Evolutionary conservation across 1,139 yeast genomes (phyloP).

Genomic region (Saccharomycopsis phalli): DNA sequence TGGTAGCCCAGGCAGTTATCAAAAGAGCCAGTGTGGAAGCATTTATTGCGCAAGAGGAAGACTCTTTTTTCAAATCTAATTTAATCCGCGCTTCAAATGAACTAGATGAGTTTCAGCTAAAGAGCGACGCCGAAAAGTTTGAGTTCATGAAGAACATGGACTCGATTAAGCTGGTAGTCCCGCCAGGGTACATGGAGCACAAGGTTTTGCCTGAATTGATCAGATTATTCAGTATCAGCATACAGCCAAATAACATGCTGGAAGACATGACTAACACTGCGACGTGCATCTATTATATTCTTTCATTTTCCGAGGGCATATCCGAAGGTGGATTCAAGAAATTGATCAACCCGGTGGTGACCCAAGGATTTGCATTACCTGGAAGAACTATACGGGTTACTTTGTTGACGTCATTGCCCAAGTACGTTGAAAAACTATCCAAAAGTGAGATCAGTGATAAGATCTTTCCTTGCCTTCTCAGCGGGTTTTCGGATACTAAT

Average conservation of each 20-base stretch:
- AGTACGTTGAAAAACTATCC: constrained; percentile 42
- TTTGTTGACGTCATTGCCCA: constrained; percentile 55
- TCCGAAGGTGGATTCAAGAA: constrained; percentile 34
- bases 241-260: constrained; percentile 11
- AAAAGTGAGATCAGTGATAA: constrained; percentile 60
- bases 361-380: constrained; percentile 52
- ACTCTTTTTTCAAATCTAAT: constrained; percentile 34
- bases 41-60: constrained; percentile 39
- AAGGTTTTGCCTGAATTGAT: constrained; percentile 63
- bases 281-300: constrained; percentile 33
- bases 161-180: constrained; percentile 31
- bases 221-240: constrained; percentile 28
- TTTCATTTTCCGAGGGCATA: constrained; percentile 38
- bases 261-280: constrained; percentile 14
- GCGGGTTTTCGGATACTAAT: constrained; percentile 83
- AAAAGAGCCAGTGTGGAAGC: constrained; percentile 42
- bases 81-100: constrained; percentile 42
- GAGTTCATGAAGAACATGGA: constrained; percentile 42
- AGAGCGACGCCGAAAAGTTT: constrained; percentile 42
- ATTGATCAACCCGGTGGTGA: constrained; percentile 52
- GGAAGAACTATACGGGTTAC: constrained; percentile 74
- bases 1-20: constrained; percentile 28
- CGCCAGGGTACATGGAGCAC: constrained; percentile 54
- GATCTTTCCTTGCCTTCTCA: constrained; percentile 56
- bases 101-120: constrained; percentile 45